Evolutionary conservation across 805 yeast genomes (phyloP), one percentile per base, ranked within the genome.

Genomic region (Starmerella bombicola): DNA sequence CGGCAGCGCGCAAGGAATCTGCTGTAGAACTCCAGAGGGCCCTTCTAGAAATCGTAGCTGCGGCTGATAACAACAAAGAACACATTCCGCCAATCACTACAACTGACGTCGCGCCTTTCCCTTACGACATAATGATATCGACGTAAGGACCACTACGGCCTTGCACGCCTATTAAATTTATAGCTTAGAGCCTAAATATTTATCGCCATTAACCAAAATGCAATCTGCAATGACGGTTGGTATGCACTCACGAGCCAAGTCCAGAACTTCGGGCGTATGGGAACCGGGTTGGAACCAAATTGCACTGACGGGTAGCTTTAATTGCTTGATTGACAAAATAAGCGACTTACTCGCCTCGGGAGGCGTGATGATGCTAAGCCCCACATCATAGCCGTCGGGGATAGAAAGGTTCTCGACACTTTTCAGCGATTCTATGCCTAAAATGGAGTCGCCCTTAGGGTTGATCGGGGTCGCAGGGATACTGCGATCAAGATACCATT

Each of bases 281-380:
- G 84, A 71, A 0, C 93, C 93, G 0, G 93, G 93, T 54, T 82
- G 93, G 49, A 80, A 76, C 93, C 93, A 83, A 13, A 80, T 61
- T 1, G 78, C 74, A 50, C 69, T 70, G 13, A 79, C 60, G 1
- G 49, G 42, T 2, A 47, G 48, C 8, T 55, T 54, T 5, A 54
- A 39, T 13, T 53, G 38, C 23, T 58, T 51, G 42, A 71, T 59
- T 13, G 65, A 65, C 9, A 64, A 57, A 28, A 76, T 53, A 0
- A 67, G 55, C 5, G 66, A 56, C 15, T 68, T 61, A 1, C 84
- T 72, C 3, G 77, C 69, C 0, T 55, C 54, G 1, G 93, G 91
- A 2, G 93, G 86, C 0, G 93, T 81, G 38, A 82, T 73, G 31
- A 83, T 76, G 23, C 83, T 75, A 6, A 79, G 58, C 45, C 78